A percentile compares a stretch with the other conserved stretches of the same genome.
Conservation (phyloP, 306 rosid species). For the Calophaca sinica region DNA sequence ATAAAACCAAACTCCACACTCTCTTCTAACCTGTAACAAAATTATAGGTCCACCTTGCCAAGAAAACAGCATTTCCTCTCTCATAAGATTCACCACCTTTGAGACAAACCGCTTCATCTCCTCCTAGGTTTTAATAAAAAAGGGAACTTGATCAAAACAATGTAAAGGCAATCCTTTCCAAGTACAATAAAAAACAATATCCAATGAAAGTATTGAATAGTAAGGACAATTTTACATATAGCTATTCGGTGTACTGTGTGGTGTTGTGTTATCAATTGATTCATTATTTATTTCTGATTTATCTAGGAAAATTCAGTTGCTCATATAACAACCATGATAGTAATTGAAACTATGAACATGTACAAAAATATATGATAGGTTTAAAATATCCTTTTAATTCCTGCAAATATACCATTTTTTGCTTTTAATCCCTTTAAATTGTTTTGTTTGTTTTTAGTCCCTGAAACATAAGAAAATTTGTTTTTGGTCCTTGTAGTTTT, state of each 20-base stretch:
- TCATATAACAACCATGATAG: background rate
- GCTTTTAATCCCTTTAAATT: too few relatives aligned
- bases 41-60: conserved; percentile 99
- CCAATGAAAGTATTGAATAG: conserved; percentile 19
- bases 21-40: conserved; percentile 81
- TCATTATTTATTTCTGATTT: background rate
- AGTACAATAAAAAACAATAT: conserved; percentile 24
- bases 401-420: too few relatives aligned
- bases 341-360: background rate
- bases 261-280: conserved; percentile 5
- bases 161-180: conserved; percentile 32
- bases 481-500: too few relatives aligned
- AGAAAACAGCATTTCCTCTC: conserved; percentile 74
- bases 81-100: conserved; percentile 86
- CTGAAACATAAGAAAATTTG: too few relatives aligned
- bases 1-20: conserved; percentile 38
- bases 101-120: conserved; percentile 92
- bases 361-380: background rate
- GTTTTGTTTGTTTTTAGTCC: too few relatives aligned
- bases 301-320: background rate
- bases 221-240: background rate
- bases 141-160: conserved; percentile 31
- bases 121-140: conserved; percentile 55
- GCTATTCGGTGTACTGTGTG: background rate
- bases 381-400: too few relatives aligned